Percentiles rank a stretch among this genome's conserved stretches.
Conservation (phyloP, 345 rosid species). For the Hibiscus trionum region DNA sequence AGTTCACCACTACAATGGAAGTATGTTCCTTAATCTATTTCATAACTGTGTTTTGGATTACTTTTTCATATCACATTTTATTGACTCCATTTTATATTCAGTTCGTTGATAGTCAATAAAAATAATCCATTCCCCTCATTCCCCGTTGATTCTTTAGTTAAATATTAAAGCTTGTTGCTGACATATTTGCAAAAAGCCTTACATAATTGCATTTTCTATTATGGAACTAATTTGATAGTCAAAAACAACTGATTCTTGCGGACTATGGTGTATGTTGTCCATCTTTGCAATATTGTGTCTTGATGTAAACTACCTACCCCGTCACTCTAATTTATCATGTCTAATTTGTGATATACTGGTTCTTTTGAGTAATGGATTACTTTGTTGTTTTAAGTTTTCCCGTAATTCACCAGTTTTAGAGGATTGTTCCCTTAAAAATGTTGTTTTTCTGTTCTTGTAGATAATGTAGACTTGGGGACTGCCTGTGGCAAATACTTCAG, state of each 20-base stretch:
- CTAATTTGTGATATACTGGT: neutral
- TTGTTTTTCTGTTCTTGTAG: conserved; percentile 20
- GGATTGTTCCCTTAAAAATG: neutral
- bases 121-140: too few relatives aligned
- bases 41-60: neutral
- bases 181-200: neutral
- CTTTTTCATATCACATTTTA: neutral
- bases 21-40: conserved; percentile 27
- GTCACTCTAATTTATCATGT: too few relatives aligned
- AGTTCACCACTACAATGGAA: conserved; percentile 74
- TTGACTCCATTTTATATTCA: neutral
- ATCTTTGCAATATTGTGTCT: neutral
- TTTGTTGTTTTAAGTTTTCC: neutral
- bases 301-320: neutral
- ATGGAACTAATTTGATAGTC: too few relatives aligned
- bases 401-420: neutral
- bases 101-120: neutral
- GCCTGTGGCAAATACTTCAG: conserved; percentile 65
- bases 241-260: neutral
- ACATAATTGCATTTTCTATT: neutral
- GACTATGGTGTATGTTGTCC: neutral
- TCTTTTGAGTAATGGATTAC: neutral
- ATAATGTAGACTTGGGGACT: conserved; percentile 63
- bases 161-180: too few relatives aligned
- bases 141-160: too few relatives aligned